Evolutionary conservation across 345 rosid genomes (phyloP), one percentile per base, ranked within the genome.

Genomic region (Rhodamnia argentea): DNA sequence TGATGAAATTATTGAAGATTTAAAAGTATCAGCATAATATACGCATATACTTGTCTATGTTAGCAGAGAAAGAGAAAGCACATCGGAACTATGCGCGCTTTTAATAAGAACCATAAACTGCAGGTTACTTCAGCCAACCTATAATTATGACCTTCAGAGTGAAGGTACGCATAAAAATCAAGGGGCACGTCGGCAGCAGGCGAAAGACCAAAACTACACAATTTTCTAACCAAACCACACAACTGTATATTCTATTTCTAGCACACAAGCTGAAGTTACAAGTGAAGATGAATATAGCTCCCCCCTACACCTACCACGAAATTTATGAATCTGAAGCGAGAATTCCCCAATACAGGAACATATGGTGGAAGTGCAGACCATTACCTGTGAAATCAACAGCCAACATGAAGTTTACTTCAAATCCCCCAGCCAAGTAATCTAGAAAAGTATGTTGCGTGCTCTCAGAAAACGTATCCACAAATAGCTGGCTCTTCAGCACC

Each of bases 381-480:
- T 81, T 89, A 97, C 99, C 99, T 4, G 99, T 97, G 89, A 95
- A 97, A 92, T 97, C 99, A 87, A 97, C 87, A 83, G 99, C 99
- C 86, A 95, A 96, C 98, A 97, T 97, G 93, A 95, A 95, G 91
- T 94, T 95, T 85, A 97, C 89, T 88, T 97, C 97, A 57, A 91
- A 97, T 85, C 99, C 99, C 55, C 89, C 94, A 50, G 91, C 92
- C 92, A 95, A 86, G 92, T 95, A 97, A 85, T 97, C 99, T 84
- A 97, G 91, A 90, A 97, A 97, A 60, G 98, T 93, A 85, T 91
- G 87, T 87, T 93, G 94, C 83, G 88, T 88, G 62, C 93, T 93
- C 89, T 95, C 98, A 40, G 93, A 91, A 87, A 91, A 94, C 86
- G 89, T 93, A 85, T 95, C 97, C 83, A 97, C 96, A 58, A 84